These are phyloP conservation scores for Neurospora pannonica DNA, from an alignment of 495 filamentous ascomycete species.

Conservation along the genomic window DNA sequence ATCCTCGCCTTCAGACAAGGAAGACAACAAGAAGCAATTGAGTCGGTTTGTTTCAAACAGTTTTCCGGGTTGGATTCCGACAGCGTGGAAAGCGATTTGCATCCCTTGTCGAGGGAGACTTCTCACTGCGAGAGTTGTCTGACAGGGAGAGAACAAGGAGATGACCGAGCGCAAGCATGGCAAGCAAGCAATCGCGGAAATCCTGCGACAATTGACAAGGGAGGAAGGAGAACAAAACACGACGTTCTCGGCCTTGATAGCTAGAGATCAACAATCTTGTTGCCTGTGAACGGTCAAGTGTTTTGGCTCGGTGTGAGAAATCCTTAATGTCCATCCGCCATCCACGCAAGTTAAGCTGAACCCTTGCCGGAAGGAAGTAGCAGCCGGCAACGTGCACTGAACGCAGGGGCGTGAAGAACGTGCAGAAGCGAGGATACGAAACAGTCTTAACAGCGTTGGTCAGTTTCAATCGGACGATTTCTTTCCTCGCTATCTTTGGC, in stretches of 20 bases:
- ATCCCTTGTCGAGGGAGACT: not conserved
- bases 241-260: not conserved
- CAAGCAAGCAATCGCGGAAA: not conserved
- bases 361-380: not conserved
- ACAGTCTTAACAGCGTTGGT: not conserved
- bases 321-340: not conserved
- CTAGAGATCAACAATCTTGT: not conserved
- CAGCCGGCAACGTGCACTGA: not conserved
- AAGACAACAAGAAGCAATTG: not conserved
- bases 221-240: not conserved
- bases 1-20: not conserved
- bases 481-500: too few relatives aligned
- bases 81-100: not conserved
- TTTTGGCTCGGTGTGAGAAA: not conserved
- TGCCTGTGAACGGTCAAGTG: not conserved
- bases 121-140: not conserved
- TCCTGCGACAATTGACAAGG: not conserved
- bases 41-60: not conserved
- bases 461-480: not conserved
- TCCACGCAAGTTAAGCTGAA: not conserved
- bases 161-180: not conserved
- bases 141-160: not conserved
- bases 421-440: conserved; percentile 11
- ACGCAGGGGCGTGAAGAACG: conserved; percentile 1
- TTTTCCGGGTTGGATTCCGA: not conserved